phyloP scores from a whole-genome alignment of 345 rosid genomes.

The Syzygium aqueum region DNA sequence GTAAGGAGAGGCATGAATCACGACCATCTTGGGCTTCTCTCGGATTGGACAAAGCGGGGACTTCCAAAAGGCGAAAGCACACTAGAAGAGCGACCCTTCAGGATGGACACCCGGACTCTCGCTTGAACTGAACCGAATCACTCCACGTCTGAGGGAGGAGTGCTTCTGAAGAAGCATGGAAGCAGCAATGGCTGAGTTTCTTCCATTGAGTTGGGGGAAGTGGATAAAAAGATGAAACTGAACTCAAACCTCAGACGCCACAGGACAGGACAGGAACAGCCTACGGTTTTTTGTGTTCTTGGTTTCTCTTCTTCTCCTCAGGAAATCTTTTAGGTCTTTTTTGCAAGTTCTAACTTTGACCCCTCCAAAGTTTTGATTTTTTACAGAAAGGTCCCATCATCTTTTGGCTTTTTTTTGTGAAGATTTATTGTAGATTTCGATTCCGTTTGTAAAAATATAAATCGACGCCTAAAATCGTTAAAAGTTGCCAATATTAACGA shows the following conservation, averaged over 20 bases:
- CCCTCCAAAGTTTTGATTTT: not conserved
- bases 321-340: not conserved
- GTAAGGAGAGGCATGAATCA: constrained; percentile 60
- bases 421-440: no score
- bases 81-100: not conserved
- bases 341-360: not conserved
- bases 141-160: not conserved
- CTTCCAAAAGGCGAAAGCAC: not conserved
- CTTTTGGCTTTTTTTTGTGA: not conserved
- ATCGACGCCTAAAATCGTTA: no score
- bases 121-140: not conserved
- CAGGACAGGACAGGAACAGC: not conserved
- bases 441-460: not conserved
- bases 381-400: not conserved
- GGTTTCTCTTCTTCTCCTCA: not conserved
- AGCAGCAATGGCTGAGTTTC: not conserved
- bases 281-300: not conserved
- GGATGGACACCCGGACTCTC: not conserved
- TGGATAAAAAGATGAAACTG: not conserved
- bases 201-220: not conserved
- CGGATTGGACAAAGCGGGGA: not conserved
- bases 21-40: constrained; percentile 13
- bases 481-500: no score
- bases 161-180: not conserved
- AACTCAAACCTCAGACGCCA: not conserved